Conservation (phyloP, 169 alveolate genomes). For the Eimeria praecox region DNA sequence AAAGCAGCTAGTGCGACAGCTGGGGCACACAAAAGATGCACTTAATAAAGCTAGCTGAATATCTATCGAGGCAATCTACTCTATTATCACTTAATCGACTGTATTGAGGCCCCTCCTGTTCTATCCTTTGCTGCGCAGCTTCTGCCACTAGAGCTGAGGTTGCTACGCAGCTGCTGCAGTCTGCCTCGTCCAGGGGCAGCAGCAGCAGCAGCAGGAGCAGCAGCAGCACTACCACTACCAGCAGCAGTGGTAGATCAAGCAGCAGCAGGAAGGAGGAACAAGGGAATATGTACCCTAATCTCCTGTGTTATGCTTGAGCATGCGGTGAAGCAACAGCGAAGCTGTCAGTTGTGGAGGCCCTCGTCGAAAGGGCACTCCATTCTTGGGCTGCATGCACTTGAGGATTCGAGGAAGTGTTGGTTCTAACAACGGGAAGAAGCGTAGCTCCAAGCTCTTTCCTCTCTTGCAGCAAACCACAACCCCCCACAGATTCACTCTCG, state of each 20-base stretch:
- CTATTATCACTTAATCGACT: background rate
- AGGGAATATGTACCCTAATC: background rate
- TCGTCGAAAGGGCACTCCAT: slow-evolving; percentile 12
- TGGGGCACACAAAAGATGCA: background rate
- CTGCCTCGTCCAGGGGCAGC: background rate
- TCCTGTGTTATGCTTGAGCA: background rate
- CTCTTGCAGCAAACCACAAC: background rate
- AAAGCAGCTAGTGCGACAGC: background rate
- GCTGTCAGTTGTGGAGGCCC: slow-evolving; percentile 70
- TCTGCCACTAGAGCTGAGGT: background rate
- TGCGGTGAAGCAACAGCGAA: slow-evolving; percentile 38
- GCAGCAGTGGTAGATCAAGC: background rate
- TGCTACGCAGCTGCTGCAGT: background rate
- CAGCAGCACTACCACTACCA: background rate
- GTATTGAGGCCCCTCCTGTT: background rate
- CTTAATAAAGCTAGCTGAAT: background rate
- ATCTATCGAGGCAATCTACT: background rate
- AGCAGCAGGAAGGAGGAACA: background rate
- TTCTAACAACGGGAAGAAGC: background rate
- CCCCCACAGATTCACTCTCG: slow-evolving; percentile 15
- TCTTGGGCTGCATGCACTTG: slow-evolving; percentile 52
- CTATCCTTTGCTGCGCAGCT: background rate
- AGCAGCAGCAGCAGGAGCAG: background rate
- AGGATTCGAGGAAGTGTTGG: background rate
- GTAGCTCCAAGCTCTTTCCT: background rate